Evolutionary conservation across 2,329 filamentous ascomycete species (phyloP).

Genomic region (Zalaria obscura): DNA sequence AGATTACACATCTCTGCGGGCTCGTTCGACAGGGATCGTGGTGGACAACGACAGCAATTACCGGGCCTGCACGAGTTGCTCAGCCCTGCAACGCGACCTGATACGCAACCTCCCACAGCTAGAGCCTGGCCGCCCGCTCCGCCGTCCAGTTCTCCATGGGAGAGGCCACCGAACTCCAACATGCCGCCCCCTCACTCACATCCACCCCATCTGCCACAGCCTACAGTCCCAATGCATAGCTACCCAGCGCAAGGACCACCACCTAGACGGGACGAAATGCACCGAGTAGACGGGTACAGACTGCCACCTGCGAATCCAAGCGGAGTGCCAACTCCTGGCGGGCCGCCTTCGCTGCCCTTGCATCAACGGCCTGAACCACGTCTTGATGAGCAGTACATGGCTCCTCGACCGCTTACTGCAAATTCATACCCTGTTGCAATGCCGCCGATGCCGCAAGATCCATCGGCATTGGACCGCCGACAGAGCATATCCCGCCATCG

Average conservation of each 20-base stretch:
- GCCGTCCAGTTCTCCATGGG: background rate
- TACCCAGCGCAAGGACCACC: background rate
- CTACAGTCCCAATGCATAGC: background rate
- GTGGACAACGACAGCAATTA: constrained; percentile 2
- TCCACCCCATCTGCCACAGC: background rate
- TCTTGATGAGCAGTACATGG: background rate
- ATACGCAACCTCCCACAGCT: background rate
- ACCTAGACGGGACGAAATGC: background rate
- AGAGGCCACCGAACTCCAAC: background rate
- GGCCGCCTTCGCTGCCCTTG: background rate
- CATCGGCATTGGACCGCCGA: background rate
- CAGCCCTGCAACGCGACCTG: constrained; percentile 1
- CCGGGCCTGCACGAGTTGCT: constrained; percentile 4
- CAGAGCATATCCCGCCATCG: background rate
- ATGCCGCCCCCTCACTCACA: background rate
- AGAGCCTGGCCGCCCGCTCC: constrained; percentile 1
- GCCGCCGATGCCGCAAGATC: background rate
- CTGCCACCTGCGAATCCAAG: background rate
- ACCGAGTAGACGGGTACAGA: background rate
- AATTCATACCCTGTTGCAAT: background rate
- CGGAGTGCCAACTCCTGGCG: too few relatives aligned
- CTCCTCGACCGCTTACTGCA: background rate
- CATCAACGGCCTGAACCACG: background rate
- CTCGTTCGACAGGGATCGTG: background rate
- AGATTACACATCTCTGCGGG: background rate